Conservation (phyloP, 2,329 filamentous ascomycete genomes). For the Xylariaceae sp. region DNA sequence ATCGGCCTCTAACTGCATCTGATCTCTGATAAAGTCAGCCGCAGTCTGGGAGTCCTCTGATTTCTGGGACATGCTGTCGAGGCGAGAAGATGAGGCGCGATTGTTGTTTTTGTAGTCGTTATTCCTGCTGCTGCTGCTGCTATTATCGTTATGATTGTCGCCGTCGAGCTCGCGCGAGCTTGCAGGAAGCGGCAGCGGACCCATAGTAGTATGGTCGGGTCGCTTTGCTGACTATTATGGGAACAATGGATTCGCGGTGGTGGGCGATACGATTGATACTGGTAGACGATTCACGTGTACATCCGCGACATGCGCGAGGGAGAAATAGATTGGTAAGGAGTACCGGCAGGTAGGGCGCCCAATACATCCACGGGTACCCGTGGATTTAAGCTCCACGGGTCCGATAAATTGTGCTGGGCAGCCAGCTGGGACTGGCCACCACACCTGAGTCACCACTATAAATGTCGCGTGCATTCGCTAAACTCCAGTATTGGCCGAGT, state of each 20-base stretch:
- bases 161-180: slow-evolving; percentile 25
- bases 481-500: too few species aligned
- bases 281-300: background rate
- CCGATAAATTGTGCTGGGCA: too few species aligned
- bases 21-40: slow-evolving; percentile 78
- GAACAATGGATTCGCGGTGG: background rate
- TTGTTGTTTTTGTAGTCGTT: background rate
- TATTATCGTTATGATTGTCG: background rate
- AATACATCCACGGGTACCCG: too few species aligned
- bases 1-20: slow-evolving; percentile 88
- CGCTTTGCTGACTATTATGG: background rate
- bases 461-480: too few species aligned
- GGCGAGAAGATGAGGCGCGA: slow-evolving; percentile 38
- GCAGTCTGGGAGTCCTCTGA: slow-evolving; percentile 65
- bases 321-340: too few species aligned
- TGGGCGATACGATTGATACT: background rate
- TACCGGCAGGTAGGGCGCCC: too few species aligned
- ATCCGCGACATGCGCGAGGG: background rate
- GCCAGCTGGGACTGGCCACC: too few species aligned
- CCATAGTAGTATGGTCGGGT: slow-evolving; percentile 29
- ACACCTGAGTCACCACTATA: too few species aligned
- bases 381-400: too few species aligned
- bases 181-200: slow-evolving; percentile 33
- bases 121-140: background rate
- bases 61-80: slow-evolving; percentile 56